Base-by-base conservation (phyloP, 768 basidiomycete species). In the Suillus clintonianus region DNA sequence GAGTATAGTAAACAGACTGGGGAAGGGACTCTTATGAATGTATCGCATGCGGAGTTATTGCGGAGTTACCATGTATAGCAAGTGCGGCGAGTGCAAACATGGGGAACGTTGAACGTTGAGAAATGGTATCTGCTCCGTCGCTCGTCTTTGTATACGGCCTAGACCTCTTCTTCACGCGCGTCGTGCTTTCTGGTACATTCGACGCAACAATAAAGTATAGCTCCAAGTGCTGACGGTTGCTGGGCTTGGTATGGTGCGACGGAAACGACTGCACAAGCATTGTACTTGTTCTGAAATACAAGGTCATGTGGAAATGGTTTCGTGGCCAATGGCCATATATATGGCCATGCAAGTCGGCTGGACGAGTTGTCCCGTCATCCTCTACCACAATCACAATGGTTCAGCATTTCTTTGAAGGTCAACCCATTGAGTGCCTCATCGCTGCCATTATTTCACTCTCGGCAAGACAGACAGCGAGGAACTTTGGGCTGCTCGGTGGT, bases 141-240 rank as follows among this genome's bases (percentile, higher is more conserved):
- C 77, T 98, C 7, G 85, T 98, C 32, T 88, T 98, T 70, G 86
- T 89, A 1, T 88, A 89, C 69, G 96, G 97, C 5, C 82, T 95
- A 9, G 97, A 99, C 77, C 81, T 98, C 67, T 98, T 98, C 83
- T 79, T 88, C 32, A 93, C 93, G 13, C 86, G 94, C 17, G 83
- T 93, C 5, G 85, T 92, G 43, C 94, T 96, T 2, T 95, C 94
- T 13, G 88, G 86, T 45, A 94, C 94, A 22, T 99, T 99, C 69
- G 97, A 99, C 71, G 88, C 97, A 30, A n/a, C 77, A 98, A 98
- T 80, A 97, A 98, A 80, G 82, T 79, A 1, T 96, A 99, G 75
- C 81, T 99, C 24, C n/a, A n/a, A n/a, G 86, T 96, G 66, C 76
- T 95, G 34, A 98, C 95, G 2, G 87, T 97, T 39, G 75, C 79